Base-by-base conservation (phyloP, 2,329 filamentous ascomycete species). In the Arthrobotrys sinensis region DNA sequence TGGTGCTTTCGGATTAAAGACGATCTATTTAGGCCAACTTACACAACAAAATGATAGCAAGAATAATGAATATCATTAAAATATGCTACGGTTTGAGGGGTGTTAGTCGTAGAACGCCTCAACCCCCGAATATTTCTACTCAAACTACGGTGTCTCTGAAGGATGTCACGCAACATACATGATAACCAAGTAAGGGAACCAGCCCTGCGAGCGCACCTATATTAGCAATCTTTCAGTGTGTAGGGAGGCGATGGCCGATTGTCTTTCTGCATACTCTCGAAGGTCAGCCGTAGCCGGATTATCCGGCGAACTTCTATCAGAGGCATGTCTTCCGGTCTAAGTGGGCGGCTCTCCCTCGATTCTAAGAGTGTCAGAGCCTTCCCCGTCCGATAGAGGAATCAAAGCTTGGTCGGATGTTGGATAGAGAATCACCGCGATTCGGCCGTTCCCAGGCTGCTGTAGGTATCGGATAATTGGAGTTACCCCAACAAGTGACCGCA, bases 1-100 rank as follows among this genome's bases (percentile, higher is more conserved):
- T 65, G 19, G 4, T 52, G 11, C 40, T 45, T 36, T 68, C 65
- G 12, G 78, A 55, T 14, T 24, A 16, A 55, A 67, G 19, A 10
- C 34, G 11, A 34, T 21, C 4, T 6, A 46, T 60, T 71, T 36
- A 65, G 32, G 32, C 52, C n/a, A 36, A 88, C 93, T 86, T 87
- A 97, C 94, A 98, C 81, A 99, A 88, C 84, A 99, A 87, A 85
- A 99, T 97, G 83, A 99, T 97, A 53, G 94, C 90, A 76, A 97
- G 87, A 70, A 93, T 94, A 83, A 99, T 97, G 81, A 99, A 87
- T 82, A 99, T 93, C 96, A 99, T 99, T 85, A 99, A 89, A 81
- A 98, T 92, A 90, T 99, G 90, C 75, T 78, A 12, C 7, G 28
- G 24, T 14, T 21, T 4, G 16, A 36, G 7, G 21, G n/a, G 21